Conservation (phyloP, 371 early-diverging fungal genomes). For the Mortierella sp. region DNA sequence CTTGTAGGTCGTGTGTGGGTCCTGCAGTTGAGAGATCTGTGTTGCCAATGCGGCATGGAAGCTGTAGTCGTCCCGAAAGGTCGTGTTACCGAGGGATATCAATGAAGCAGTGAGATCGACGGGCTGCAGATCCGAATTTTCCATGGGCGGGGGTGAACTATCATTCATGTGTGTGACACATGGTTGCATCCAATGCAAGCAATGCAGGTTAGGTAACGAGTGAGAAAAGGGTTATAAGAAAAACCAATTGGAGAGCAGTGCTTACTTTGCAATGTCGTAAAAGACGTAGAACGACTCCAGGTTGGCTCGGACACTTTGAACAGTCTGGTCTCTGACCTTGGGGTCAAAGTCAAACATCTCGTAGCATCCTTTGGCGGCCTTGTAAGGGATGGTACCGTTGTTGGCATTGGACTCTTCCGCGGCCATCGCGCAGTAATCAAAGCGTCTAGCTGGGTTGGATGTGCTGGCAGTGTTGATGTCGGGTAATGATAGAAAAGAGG, state of each 20-base stretch:
- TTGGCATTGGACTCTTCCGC: conserved; percentile 10
- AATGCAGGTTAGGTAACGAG: neutral
- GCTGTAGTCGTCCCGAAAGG: conserved; percentile 31
- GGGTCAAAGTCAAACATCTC: conserved; percentile 43
- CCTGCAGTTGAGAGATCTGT: conserved; percentile 36
- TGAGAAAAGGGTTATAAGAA: neutral
- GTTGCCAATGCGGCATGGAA: conserved; percentile 27
- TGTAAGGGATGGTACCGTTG: conserved; percentile 31
- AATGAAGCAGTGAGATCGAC: conserved; percentile 28
- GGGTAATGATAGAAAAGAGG: neutral
- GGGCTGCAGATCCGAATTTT: conserved; percentile 47
- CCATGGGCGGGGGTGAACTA: conserved; percentile 43
- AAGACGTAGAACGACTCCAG: conserved; percentile 56
- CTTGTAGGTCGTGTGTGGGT: conserved; percentile 47
- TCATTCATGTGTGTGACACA: neutral
- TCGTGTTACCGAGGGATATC: conserved; percentile 17
- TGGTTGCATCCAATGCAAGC: neutral
- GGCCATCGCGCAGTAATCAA: conserved; percentile 42
- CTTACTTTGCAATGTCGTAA: conserved; percentile 53
- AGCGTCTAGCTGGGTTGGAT: neutral
- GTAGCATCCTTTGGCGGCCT: conserved; percentile 45
- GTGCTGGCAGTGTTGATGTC: neutral
- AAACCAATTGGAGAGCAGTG: too few relatives aligned
- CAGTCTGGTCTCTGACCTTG: conserved; percentile 25
- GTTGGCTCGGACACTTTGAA: conserved; percentile 42